Evolutionary conservation across 2,329 filamentous ascomycete species (phyloP), one percentile per base, ranked within the genome.

Genomic region (Chlorencoelia australis): DNA sequence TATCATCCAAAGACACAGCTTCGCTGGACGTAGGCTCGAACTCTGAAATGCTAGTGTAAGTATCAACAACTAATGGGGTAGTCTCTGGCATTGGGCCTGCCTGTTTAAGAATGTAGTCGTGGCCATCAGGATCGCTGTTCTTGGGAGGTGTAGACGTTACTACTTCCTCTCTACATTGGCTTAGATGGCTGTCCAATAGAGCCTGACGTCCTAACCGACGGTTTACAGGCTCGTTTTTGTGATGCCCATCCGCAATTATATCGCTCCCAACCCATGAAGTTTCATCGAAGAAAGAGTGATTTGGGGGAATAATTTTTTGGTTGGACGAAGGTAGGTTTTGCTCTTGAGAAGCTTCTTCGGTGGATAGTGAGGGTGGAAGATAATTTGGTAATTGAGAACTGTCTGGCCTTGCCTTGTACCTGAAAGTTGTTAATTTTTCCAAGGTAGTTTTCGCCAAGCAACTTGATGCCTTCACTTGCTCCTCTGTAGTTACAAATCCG

Each of bases 401-500:
- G 7, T 27, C 16, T 4, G 28, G 17, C 15, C 21, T 10, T 32
- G 38, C 33, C n/a, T 26, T 32, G 28, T 33, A 37, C 31, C 20
- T 40, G 30, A 43, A 43, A 10, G 32, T 13, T 25, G 29, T 33
- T 5, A 39, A 21, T 24, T 38, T 40, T 14, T 35, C 33, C 13
- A 43, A 17, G 14, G 38, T 43, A 8, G 35, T 37, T 9, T 35
- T 36, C 29, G 41, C 28, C 17, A 43, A 31, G n/a, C 30, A 17
- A 28, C 32, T 35, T 5, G 29, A 21, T 7, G 32, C 36, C 21
- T 35, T 39, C 16, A 26, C 11, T 10, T 32, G 27, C 24, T 52
- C 43, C 42, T 55, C 45, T n/a, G 53, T 54, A 22, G 49, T 50
- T 15, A 43, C 49, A 35, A 45, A 53, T 17, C 46, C 45, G 32